phyloP scores from a whole-genome alignment of 192 early-diverging fungal species.

The Ambispora gerdemannii region DNA sequence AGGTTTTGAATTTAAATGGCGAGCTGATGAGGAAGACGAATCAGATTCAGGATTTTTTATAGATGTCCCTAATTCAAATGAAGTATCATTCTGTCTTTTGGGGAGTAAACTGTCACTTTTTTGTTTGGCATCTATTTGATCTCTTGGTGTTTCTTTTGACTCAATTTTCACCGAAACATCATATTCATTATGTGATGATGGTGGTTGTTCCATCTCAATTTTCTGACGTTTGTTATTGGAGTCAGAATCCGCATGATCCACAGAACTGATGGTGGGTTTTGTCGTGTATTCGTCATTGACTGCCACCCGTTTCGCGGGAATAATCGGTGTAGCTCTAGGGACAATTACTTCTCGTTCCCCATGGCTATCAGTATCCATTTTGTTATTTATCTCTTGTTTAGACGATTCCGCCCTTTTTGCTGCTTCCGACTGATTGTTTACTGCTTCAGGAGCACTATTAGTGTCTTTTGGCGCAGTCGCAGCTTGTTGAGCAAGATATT shows the following conservation, averaged over 20 bases:
- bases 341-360: background rate
- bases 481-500: background rate
- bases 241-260: background rate
- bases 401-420: background rate
- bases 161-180: too few relatives aligned
- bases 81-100: background rate
- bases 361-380: background rate
- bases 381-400: background rate
- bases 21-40: too few relatives aligned
- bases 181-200: too few relatives aligned
- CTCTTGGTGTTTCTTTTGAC: background rate
- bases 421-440: background rate
- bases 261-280: background rate
- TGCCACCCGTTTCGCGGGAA: conserved; percentile 22
- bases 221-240: conserved; percentile 9
- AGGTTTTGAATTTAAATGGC: too few relatives aligned
- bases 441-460: too few relatives aligned
- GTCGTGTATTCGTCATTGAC: background rate
- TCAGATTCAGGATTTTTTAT: background rate
- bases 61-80: background rate
- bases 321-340: background rate
- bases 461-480: background rate
- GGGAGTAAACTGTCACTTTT: background rate
- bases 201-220: background rate
- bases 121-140: background rate